Percentiles rank a stretch among this genome's conserved stretches.
These are phyloP conservation scores for Aurinia saxatilis DNA, from an alignment of 345 rosid genomes.

Conservation along the genomic window DNA sequence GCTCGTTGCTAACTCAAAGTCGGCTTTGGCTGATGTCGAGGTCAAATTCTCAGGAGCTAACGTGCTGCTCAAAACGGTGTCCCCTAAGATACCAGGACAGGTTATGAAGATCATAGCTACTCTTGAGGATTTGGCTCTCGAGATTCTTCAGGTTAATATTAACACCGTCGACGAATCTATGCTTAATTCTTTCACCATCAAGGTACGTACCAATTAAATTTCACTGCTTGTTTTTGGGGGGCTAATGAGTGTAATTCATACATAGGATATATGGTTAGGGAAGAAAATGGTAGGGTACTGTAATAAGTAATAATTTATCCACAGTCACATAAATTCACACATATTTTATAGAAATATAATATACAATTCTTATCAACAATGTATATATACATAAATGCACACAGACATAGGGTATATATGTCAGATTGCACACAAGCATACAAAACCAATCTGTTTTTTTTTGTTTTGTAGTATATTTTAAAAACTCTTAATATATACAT, in stretches of 20 bases:
- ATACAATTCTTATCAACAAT: constrained; percentile 11
- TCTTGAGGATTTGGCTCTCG: constrained; percentile 72
- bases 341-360: neutral
- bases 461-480: neutral
- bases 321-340: constrained; percentile 9
- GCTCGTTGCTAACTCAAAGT: constrained; percentile 77
- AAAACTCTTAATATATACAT: too few relatives aligned
- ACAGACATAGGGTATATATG: constrained; percentile 16
- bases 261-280: constrained; percentile 7
- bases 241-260: neutral
- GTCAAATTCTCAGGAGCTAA: constrained; percentile 89
- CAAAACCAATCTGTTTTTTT: constrained; percentile 12
- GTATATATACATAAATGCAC: constrained; percentile 14
- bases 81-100: constrained; percentile 82
- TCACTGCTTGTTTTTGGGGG: neutral
- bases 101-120: constrained; percentile 66
- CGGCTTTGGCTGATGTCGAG: constrained; percentile 83
- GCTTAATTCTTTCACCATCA: constrained; percentile 89
- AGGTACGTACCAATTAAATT: constrained; percentile 45
- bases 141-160: constrained; percentile 66
- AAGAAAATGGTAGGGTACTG: constrained; percentile 19
- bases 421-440: constrained; percentile 20
- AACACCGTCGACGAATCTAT: constrained; percentile 61
- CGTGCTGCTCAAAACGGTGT: constrained; percentile 66
- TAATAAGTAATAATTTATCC: constrained; percentile 17